Percentiles rank a stretch among this genome's conserved stretches.
Evolutionary conservation across 2,329 filamentous ascomycete species (phyloP).

Genomic region (Hymenoscyphus repandus): DNA sequence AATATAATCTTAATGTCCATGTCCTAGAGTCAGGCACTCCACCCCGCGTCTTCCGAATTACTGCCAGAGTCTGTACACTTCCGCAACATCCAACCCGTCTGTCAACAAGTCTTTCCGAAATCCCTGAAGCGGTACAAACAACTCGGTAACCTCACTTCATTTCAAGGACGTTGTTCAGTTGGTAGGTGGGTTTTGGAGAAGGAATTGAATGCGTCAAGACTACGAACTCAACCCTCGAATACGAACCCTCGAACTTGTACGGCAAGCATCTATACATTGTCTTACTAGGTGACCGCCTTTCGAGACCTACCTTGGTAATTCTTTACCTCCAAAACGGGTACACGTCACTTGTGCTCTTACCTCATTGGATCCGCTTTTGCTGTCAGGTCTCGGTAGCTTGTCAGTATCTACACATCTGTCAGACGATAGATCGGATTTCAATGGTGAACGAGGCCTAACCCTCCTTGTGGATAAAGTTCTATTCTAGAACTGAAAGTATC

Average conservation of each 20-base stretch:
- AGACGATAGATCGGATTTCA: not conserved
- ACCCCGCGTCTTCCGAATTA: conserved; percentile 12
- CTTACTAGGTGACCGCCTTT: too few relatives aligned
- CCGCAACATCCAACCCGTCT: not conserved
- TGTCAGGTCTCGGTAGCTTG: not conserved
- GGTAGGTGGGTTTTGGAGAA: too few relatives aligned
- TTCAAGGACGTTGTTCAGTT: not conserved
- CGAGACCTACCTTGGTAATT: too few relatives aligned
- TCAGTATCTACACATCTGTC: not conserved
- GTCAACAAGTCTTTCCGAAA: not conserved
- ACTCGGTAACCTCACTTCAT: not conserved
- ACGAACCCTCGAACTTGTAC: too few relatives aligned
- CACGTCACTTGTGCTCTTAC: too few relatives aligned
- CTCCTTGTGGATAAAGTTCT: not conserved
- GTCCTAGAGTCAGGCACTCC: conserved; percentile 22
- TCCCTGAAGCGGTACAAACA: not conserved
- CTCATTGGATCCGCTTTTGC: too few relatives aligned
- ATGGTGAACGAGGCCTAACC: not conserved
- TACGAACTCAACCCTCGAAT: too few relatives aligned
- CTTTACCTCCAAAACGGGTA: too few relatives aligned
- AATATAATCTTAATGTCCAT: conserved; percentile 25
- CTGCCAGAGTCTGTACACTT: conserved; percentile 1
- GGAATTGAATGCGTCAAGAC: too few relatives aligned
- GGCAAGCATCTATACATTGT: too few relatives aligned
- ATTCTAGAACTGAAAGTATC: not conserved